Conservation (phyloP, 805 yeast species). For the Schwanniomyces occidentalis region DNA sequence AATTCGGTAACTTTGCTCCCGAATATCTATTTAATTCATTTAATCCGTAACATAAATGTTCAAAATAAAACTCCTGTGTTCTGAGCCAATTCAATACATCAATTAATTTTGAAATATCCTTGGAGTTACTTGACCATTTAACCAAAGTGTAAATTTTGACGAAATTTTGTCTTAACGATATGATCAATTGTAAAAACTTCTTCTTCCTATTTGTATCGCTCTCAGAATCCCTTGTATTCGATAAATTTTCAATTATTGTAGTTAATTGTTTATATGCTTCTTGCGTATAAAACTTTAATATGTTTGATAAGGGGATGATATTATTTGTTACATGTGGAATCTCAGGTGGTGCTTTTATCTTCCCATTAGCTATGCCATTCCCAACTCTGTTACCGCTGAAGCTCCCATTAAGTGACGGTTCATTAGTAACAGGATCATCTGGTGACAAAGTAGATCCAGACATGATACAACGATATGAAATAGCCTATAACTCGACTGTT, state of each 20-base stretch:
- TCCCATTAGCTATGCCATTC: background rate
- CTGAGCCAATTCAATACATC: slow-evolving; percentile 88
- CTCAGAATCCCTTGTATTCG: slow-evolving; percentile 44
- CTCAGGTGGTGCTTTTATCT: slow-evolving; percentile 15
- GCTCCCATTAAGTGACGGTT: background rate
- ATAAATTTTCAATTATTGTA: slow-evolving; percentile 60
- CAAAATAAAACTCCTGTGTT: slow-evolving; percentile 71
- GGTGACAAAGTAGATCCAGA: slow-evolving; percentile 2
- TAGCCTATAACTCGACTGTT: too few species aligned
- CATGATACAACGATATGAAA: too few species aligned
- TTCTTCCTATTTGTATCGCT: slow-evolving; percentile 66
- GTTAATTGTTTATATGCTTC: slow-evolving; percentile 64
- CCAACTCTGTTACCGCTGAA: background rate
- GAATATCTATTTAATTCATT: slow-evolving; percentile 71
- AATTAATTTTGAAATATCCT: slow-evolving; percentile 71
- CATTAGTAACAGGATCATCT: background rate
- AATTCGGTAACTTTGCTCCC: slow-evolving; percentile 89
- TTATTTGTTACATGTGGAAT: slow-evolving; percentile 76
- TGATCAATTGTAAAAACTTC: slow-evolving; percentile 64
- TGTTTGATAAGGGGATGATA: slow-evolving; percentile 61
- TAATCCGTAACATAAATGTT: slow-evolving; percentile 59
- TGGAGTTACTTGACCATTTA: slow-evolving; percentile 82
- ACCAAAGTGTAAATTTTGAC: slow-evolving; percentile 80
- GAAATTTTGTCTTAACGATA: slow-evolving; percentile 77
- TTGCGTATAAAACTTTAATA: slow-evolving; percentile 58